Evolutionary conservation across 192 early-diverging fungal species (phyloP), one percentile per base, ranked within the genome.

Genomic region (Phlyctochytrium arcticum): DNA sequence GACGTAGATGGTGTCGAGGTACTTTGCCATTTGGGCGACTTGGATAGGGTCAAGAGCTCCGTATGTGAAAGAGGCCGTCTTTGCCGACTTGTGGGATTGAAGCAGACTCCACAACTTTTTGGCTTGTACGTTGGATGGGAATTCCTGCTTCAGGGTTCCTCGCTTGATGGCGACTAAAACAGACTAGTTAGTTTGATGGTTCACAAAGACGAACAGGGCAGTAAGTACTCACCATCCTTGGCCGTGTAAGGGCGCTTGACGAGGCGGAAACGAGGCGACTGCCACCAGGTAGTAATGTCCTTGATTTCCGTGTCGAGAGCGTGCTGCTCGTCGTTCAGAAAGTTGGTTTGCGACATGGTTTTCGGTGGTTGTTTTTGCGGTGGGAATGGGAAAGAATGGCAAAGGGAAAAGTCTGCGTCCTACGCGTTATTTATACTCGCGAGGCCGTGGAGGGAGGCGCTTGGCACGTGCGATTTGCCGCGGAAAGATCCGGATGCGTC

Each of bases 1-100:
- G 21, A 98, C 96, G 73, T 97, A 97, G 57, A 97, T 89, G 24
- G 94, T 95, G 65, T 97, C 93, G 53, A 98, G 80, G 80, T 94
- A 93, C 73, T 94, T 93, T 36, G 89, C 92, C 96, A 98, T 98
- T 79, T 95, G 94, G 27, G 89, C 80, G 17, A 92, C 92, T 81
- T 96, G 91, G 65, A 98, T 86, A 51, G 96, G 89, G 68, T 98
- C 96, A 24, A 98, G 82, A 39, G 91, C 88, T 35, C 96, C 96
- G 71, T 95, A 98, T 35, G 96, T 96, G 80, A 92, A 87, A 30
- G 91, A 90, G 47, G 90, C 85, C 7, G 92, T 91, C 57, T 86
- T 80, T 57, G 82, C 80, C 55, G 79, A 74, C 73, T 91, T 89
- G 79, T 92, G 92, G 36, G 75, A 59, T 70, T 89, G 81, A 49